phyloP scores from a whole-genome alignment of 805 yeast genomes.

The Metschnikowia kofuensis region DNA sequence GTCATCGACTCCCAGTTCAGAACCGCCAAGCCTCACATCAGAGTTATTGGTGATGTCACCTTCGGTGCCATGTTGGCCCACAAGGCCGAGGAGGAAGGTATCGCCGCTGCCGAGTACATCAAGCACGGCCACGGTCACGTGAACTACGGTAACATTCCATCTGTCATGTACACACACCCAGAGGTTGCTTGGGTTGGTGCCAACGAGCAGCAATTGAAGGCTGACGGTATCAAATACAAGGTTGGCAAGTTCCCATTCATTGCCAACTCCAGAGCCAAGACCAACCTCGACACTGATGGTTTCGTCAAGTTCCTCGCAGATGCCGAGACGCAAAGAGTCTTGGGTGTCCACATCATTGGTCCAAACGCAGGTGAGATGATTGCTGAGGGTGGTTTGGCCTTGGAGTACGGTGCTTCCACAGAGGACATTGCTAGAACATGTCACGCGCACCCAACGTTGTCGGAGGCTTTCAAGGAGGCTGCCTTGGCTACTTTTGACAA shows the following conservation, averaged over 20 bases:
- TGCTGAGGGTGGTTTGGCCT: slow-evolving; percentile 95
- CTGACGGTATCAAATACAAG: slow-evolving; percentile 85
- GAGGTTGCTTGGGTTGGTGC: slow-evolving; percentile 99
- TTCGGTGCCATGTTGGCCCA: slow-evolving; percentile 99
- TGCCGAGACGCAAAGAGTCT: slow-evolving; percentile 92
- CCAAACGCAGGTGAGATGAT: slow-evolving; percentile 99
- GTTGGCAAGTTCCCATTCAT: slow-evolving; percentile 98
- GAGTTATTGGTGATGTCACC: slow-evolving; percentile 97
- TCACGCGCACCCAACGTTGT: slow-evolving; percentile 97
- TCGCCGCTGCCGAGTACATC: slow-evolving; percentile 95
- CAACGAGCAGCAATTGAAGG: slow-evolving; percentile 91
- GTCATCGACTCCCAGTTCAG: slow-evolving; percentile 92
- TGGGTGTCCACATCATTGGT: slow-evolving; percentile 97
- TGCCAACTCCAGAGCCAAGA: slow-evolving; percentile 99
- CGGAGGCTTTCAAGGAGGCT: slow-evolving; percentile 98
- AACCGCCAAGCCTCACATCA: slow-evolving; percentile 88
- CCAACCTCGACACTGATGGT: slow-evolving; percentile 95
- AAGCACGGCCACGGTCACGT: slow-evolving; percentile 96
- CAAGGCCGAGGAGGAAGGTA: slow-evolving; percentile 99
- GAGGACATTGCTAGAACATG: slow-evolving; percentile 97
- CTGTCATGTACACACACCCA: slow-evolving; percentile 99
- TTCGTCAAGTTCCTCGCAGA: slow-evolving; percentile 94
- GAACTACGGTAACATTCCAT: slow-evolving; percentile 95
- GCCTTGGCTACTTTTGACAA: slow-evolving; percentile 88
- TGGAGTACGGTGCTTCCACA: slow-evolving; percentile 98